Percentiles rank a stretch among this genome's conserved stretches.
Evolutionary conservation across 257 asterid genomes (phyloP).

Genomic region (Verbena officinalis): DNA sequence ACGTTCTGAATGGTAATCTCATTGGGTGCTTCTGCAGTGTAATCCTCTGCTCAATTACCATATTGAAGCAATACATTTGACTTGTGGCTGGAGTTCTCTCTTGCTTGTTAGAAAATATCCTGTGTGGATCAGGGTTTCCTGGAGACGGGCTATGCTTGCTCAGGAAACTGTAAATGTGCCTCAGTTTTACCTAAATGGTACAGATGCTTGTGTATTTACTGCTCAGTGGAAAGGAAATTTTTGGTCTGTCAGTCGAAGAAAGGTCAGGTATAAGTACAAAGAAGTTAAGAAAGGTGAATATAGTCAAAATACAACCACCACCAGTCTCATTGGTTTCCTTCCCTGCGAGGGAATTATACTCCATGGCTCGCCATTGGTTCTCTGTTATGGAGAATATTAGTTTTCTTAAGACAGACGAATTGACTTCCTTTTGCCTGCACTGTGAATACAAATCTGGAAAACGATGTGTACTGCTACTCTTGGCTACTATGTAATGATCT

Average conservation of each 20-base stretch:
- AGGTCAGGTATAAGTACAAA: conserved; percentile 39
- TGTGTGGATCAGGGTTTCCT: conserved; percentile 37
- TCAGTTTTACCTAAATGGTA: conserved; percentile 36
- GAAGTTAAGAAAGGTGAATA: conserved; percentile 34
- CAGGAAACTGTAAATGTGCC: conserved; percentile 37
- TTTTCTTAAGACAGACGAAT: conserved; percentile 35
- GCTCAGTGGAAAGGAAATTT: conserved; percentile 41
- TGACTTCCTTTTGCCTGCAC: conserved; percentile 46
- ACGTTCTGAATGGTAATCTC: conserved; percentile 5
- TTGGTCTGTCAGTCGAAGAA: conserved; percentile 39
- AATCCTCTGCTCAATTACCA: conserved; percentile 41
- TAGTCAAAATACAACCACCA: conserved; percentile 35
- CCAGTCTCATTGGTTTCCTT: conserved; percentile 43
- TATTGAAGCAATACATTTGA: conserved; percentile 37
- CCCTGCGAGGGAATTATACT: conserved; percentile 35
- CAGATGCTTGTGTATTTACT: conserved; percentile 41
- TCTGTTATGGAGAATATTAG: conserved; percentile 35
- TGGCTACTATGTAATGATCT: conserved; percentile 16
- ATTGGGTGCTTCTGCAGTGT: conserved; percentile 34
- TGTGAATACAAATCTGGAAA: conserved; percentile 51
- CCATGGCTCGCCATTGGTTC: conserved; percentile 41
- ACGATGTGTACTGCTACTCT: conserved; percentile 42
- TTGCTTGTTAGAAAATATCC: conserved; percentile 35
- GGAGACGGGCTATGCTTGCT: conserved; percentile 36
- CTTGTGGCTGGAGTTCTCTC: conserved; percentile 47